Conservation (phyloP, 2,329 filamentous ascomycete species). For the Microcera coccophila region DNA sequence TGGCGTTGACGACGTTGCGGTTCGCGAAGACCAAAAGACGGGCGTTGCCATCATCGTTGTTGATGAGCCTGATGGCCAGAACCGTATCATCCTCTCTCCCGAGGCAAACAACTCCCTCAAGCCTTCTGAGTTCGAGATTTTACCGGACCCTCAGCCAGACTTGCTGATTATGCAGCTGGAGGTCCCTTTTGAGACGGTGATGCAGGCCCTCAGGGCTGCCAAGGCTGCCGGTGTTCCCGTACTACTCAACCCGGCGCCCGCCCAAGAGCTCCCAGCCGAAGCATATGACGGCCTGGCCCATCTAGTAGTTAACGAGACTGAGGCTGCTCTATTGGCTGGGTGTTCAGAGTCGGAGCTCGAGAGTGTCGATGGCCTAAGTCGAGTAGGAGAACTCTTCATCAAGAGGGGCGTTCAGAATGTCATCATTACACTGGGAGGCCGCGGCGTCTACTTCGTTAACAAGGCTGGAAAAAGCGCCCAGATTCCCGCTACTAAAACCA, state of each 20-base stretch:
- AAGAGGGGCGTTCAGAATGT: slow-evolving; percentile 67
- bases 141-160: slow-evolving; percentile 46
- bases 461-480: slow-evolving; percentile 40
- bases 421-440: slow-evolving; percentile 77
- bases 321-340: slow-evolving; percentile 70
- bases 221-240: slow-evolving; percentile 52
- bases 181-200: slow-evolving; percentile 63
- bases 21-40: slow-evolving; percentile 48
- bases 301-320: slow-evolving; percentile 86
- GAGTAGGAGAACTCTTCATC: slow-evolving; percentile 59
- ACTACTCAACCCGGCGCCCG: slow-evolving; percentile 82
- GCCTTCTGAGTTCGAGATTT: slow-evolving; percentile 33
- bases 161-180: slow-evolving; percentile 76
- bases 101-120: slow-evolving; percentile 61
- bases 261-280: slow-evolving; percentile 61
- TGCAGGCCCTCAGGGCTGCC: slow-evolving; percentile 55
- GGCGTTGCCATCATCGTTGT: slow-evolving; percentile 75
- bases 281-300: slow-evolving; percentile 68
- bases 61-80: slow-evolving; percentile 68
- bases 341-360: slow-evolving; percentile 49
- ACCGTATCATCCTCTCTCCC: slow-evolving; percentile 69
- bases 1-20: slow-evolving; percentile 51
- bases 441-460: slow-evolving; percentile 68
- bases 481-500: slow-evolving; percentile 63
- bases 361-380: slow-evolving; percentile 39